A percentile compares a stretch with the other conserved stretches of the same genome.
Evolutionary conservation across 2,329 filamentous ascomycete species (phyloP).

Genomic region (Scedosporium aurantiacum): DNA sequence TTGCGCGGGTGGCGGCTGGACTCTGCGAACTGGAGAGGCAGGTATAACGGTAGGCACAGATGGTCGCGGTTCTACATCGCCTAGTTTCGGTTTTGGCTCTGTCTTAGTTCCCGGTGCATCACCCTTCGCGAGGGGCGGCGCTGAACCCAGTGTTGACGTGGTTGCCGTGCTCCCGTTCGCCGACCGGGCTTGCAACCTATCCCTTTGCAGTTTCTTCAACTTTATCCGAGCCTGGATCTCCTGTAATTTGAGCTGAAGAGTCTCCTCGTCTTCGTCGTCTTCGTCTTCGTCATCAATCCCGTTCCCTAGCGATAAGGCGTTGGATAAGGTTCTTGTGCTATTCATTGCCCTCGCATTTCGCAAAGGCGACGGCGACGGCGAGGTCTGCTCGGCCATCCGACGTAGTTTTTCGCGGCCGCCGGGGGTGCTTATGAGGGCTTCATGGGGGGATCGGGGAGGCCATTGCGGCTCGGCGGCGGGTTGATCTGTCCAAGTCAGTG

Average conservation of each 20-base stretch:
- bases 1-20: conserved; percentile 38
- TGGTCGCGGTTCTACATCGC: not conserved
- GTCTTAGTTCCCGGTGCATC: not conserved
- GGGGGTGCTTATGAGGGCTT: conserved; percentile 57
- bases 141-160: not conserved
- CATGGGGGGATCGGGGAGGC: conserved; percentile 56
- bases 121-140: not conserved
- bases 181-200: conserved; percentile 27
- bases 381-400: conserved; percentile 53
- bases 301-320: conserved; percentile 17
- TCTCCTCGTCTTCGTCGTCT: conserved; percentile 84
- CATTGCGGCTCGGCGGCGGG: conserved; percentile 40
- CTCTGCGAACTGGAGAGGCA: conserved; percentile 56
- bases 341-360: conserved; percentile 7
- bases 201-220: conserved; percentile 73
- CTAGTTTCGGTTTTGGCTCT: not conserved
- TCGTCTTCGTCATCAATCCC: conserved; percentile 29
- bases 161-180: not conserved
- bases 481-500: conserved; percentile 2
- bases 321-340: not conserved
- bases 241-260: conserved; percentile 70
- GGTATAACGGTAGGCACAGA: conserved; percentile 40
- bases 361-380: conserved; percentile 57
- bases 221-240: conserved; percentile 82
- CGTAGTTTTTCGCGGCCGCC: conserved; percentile 67